Conservation (phyloP, 2,329 filamentous ascomycete species). For the Didymella pinodella region DNA sequence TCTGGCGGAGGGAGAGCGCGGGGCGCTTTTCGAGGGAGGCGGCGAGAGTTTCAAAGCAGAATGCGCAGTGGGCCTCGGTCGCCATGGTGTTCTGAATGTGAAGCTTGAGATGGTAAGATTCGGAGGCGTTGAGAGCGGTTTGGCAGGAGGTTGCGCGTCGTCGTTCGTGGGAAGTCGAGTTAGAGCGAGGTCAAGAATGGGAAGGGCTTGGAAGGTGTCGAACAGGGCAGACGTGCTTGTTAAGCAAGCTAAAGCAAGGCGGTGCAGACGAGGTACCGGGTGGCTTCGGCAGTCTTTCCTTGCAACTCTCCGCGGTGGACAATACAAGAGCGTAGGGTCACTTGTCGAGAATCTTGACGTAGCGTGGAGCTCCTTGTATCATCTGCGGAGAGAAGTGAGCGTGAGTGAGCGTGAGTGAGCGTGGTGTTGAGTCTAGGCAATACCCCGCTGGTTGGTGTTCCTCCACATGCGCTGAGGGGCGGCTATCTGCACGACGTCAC, state of each 20-base stretch:
- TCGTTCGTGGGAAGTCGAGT: neutral
- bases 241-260: constrained; percentile 20
- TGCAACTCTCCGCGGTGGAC: constrained; percentile 28
- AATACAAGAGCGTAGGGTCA: constrained; percentile 35
- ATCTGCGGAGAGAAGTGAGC: constrained; percentile 29
- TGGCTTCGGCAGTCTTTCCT: constrained; percentile 15
- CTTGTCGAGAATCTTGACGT: constrained; percentile 24
- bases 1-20: constrained; percentile 70
- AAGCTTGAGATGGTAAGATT: neutral
- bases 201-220: neutral
- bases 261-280: constrained; percentile 10
- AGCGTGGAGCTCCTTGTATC: constrained; percentile 39
- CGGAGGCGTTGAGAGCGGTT: neutral
- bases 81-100: constrained; percentile 70
- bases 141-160: neutral
- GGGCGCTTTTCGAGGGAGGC: constrained; percentile 76
- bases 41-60: constrained; percentile 87
- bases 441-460: constrained; percentile 29
- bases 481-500: constrained; percentile 26
- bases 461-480: constrained; percentile 7
- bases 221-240: constrained; percentile 12
- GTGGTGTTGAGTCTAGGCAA: constrained; percentile 10
- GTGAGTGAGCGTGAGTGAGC: constrained; percentile 27
- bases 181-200: neutral
- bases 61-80: constrained; percentile 82